Conservation (phyloP, 1,139 yeast species). For the Hansenula lynferdii region DNA sequence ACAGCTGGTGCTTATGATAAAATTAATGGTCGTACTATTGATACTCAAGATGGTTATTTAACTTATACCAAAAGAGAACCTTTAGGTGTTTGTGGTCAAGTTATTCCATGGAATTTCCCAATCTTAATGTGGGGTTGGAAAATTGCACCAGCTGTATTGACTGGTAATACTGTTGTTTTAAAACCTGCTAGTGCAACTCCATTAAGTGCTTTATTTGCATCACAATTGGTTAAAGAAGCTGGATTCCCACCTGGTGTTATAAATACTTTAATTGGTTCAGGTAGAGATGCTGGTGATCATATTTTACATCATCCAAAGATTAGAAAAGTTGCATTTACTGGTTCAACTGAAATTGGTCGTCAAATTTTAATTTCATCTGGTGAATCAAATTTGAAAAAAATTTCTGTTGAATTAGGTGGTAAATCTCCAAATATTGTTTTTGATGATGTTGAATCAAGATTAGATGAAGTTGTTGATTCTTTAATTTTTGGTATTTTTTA, state of each 20-base stretch:
- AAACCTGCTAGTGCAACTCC: slow-evolving; percentile 82
- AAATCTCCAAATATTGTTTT: slow-evolving; percentile 60
- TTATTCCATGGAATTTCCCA: slow-evolving; percentile 85
- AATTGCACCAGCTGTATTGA: slow-evolving; percentile 72
- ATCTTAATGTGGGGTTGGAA: slow-evolving; percentile 78
- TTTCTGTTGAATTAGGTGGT: slow-evolving; percentile 45
- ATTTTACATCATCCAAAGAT: slow-evolving; percentile 59
- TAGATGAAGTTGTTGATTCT: slow-evolving; percentile 56
- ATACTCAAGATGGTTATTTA: slow-evolving; percentile 54
- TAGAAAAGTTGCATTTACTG: slow-evolving; percentile 76
- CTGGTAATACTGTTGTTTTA: slow-evolving; percentile 72
- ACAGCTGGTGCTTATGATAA: slow-evolving; percentile 81
- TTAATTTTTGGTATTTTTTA: slow-evolving; percentile 59
- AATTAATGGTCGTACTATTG: slow-evolving; percentile 57
- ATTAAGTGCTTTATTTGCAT: slow-evolving; percentile 60
- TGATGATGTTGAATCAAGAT: slow-evolving; percentile 52
- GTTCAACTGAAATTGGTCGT: slow-evolving; percentile 77
- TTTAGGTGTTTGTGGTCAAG: slow-evolving; percentile 71
- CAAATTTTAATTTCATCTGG: slow-evolving; percentile 67
- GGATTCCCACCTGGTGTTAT: slow-evolving; percentile 72
- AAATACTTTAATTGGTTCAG: slow-evolving; percentile 69
- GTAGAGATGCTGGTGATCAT: slow-evolving; percentile 68
- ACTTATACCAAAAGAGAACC: slow-evolving; percentile 57
- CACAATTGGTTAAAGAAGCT: slow-evolving; percentile 56
- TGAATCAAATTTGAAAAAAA: slow-evolving; percentile 61